A percentile compares a stretch with the other conserved stretches of the same genome.
Evolutionary conservation across 208 protist species (phyloP).

Genomic region (Leishmania turanica): DNA sequence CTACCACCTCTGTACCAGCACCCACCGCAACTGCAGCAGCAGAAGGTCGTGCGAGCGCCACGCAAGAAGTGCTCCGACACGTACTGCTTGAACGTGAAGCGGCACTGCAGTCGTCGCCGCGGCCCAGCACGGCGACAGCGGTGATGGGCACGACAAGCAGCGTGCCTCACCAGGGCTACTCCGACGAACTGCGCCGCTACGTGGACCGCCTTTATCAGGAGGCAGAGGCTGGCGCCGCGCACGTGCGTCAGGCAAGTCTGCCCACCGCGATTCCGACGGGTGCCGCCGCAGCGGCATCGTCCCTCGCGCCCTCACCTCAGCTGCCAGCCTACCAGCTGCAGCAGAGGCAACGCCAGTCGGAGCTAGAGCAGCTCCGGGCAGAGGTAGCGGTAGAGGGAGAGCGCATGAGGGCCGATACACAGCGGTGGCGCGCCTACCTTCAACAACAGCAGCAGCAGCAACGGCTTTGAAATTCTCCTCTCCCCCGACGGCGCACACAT

Average conservation of each 20-base stretch:
- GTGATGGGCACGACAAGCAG: not conserved
- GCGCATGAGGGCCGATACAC: constrained; percentile 48
- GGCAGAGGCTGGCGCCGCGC: constrained; percentile 30
- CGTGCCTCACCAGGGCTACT: not conserved
- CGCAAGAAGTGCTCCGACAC: constrained; percentile 23
- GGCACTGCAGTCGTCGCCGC: constrained; percentile 8
- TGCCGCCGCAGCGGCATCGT: constrained; percentile 3
- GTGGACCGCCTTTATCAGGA: constrained; percentile 38
- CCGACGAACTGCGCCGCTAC: constrained; percentile 29
- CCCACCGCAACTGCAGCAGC: constrained; percentile 4
- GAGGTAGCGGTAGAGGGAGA: constrained; percentile 59
- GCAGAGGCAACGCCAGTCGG: constrained; percentile 14
- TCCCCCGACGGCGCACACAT: too few relatives aligned
- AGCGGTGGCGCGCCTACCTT: constrained; percentile 50
- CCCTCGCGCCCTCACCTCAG: not conserved
- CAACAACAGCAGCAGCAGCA: constrained; percentile 27
- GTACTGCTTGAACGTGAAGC: constrained; percentile 29
- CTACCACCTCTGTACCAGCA: not conserved
- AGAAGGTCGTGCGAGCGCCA: constrained; percentile 7
- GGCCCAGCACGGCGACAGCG: not conserved
- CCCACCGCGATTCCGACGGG: not conserved
- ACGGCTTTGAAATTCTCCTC: not conserved
- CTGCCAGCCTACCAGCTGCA: not conserved
- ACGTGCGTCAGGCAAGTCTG: constrained; percentile 2
- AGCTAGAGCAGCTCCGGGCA: constrained; percentile 43